Evolutionary conservation across 2,329 filamentous ascomycete genomes (phyloP).

Genomic region (Harringtonia lauricola): DNA sequence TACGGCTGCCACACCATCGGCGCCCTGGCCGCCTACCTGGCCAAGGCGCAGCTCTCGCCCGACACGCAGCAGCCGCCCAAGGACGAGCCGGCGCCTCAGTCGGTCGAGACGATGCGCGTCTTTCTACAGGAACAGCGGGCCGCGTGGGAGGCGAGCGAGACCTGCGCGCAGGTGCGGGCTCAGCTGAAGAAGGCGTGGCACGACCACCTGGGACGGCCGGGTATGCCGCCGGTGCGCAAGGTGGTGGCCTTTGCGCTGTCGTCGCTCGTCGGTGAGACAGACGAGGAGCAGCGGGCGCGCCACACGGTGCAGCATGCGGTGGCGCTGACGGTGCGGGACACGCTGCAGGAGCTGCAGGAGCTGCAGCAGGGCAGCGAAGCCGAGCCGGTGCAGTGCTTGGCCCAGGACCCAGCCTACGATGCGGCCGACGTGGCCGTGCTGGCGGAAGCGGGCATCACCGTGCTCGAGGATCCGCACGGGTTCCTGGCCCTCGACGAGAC

Average conservation of each 20-base stretch:
- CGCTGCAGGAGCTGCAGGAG: conserved; percentile 7
- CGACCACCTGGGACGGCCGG: conserved; percentile 3
- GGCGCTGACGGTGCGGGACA: conserved; percentile 11
- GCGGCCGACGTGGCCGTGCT: conserved; percentile 14
- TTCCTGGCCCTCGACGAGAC: conserved; percentile 21
- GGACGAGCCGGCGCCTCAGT: neutral
- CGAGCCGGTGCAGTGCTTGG: conserved; percentile 9
- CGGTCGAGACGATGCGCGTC: conserved; percentile 2
- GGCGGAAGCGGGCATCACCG: conserved; percentile 12
- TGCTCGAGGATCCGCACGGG: conserved; percentile 19
- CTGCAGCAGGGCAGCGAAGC: neutral
- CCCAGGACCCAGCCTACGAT: conserved; percentile 18
- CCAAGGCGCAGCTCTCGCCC: neutral
- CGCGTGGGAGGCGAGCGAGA: conserved; percentile 8
- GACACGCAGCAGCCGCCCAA: neutral
- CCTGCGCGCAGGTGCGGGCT: conserved; percentile 8
- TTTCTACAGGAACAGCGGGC: conserved; percentile 1
- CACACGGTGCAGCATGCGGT: conserved; percentile 11
- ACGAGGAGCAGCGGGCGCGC: too few species aligned
- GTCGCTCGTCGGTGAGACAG: too few species aligned
- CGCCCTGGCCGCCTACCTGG: conserved; percentile 6
- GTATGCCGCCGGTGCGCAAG: conserved; percentile 2
- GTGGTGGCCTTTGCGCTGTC: conserved; percentile 12
- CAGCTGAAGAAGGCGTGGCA: conserved; percentile 6
- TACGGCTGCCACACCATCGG: conserved; percentile 1